Evolutionary conservation across 257 asterid genomes (phyloP), one percentile per base, ranked within the genome.

Genomic region (Nicotiana obtusifolia): DNA sequence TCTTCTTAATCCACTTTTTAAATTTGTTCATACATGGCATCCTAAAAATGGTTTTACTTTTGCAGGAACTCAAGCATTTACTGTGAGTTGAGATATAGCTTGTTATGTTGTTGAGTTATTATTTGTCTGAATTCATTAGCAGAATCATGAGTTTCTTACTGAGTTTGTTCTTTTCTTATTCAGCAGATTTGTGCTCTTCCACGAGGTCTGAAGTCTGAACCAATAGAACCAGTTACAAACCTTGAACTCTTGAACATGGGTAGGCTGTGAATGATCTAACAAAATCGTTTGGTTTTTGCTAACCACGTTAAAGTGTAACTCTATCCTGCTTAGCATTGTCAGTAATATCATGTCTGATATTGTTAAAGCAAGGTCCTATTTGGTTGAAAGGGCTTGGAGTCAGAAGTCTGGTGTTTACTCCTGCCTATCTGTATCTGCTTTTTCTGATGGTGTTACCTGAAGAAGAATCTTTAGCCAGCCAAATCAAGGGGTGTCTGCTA

Each of bases 61-160:
- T 91, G 97, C 97, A 94, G 98, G 97, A 83, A 19, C 73, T 80
- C 82, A 84, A 85, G 87, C 83, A 84, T 86, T 81, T 87, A 69
- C 87, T 82, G 19, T 80, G 87, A 86, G 89, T 90, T 83, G 78
- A 64, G 22, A 85, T 79, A 81, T 90, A 83, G 80, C 88, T 84
- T 83, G 76, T 84, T 80, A 64, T 82, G 52, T 80, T 79, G 77
- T 68, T 87, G 78, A 67, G 76, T 81, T 66, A 64, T 84, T 76
- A 60, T 76, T 6, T 69, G 35, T 71, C 33, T 54, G 13, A 68
- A 77, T 26, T 84, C 62, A 65, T 57, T 71, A 13, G 53, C 75
- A 57, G 69, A 30, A 64, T 73, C 71, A 17, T 20, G 83, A 76
- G 79, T 82, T 82, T 26, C 80, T 84, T 17, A 86, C 59, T 49